Percentiles rank a stretch among this genome's conserved stretches.
These are phyloP conservation scores for Diutina siamensis DNA, from an alignment of 1,139 yeast species.

Conservation along the genomic window DNA sequence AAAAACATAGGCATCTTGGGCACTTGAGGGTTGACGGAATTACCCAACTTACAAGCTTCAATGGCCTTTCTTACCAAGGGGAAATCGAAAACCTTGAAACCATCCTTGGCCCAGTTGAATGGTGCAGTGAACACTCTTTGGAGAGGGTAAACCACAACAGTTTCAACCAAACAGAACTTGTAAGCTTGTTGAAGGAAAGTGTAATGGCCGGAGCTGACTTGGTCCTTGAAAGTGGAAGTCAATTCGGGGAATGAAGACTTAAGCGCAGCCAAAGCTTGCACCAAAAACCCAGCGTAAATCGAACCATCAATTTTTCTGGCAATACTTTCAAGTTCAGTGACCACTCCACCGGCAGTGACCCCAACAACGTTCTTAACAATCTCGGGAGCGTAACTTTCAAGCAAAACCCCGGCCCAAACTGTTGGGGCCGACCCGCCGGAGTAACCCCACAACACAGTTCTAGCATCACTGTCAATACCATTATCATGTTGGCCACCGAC, in stretches of 20 bases:
- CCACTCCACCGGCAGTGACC: slow-evolving; percentile 17
- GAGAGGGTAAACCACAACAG: slow-evolving; percentile 9
- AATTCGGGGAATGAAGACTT: slow-evolving; percentile 18
- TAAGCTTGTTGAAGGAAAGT: slow-evolving; percentile 6
- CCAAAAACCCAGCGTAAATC: slow-evolving; percentile 17
- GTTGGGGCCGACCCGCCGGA: slow-evolving; percentile 8
- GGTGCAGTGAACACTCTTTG: slow-evolving; percentile 13
- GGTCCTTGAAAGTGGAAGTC: neutral
- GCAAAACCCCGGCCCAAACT: neutral
- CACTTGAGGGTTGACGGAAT: slow-evolving; percentile 11
- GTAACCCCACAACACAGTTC: slow-evolving; percentile 14
- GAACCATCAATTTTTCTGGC: slow-evolving; percentile 16
- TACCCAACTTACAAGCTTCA: slow-evolving; percentile 8
- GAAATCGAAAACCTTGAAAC: slow-evolving; percentile 12
- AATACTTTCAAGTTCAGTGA: slow-evolving; percentile 17
- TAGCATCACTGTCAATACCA: slow-evolving; percentile 11
- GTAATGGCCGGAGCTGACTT: neutral
- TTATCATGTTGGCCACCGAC: slow-evolving; percentile 8
- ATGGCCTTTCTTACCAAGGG: slow-evolving; percentile 6
- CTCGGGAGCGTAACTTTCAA: neutral
- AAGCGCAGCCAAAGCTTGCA: slow-evolving; percentile 18
- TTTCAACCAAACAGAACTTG: slow-evolving; percentile 8
- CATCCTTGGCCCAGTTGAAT: slow-evolving; percentile 11
- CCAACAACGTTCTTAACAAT: neutral
- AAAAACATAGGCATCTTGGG: slow-evolving; percentile 10